Percentiles rank a stretch among this genome's conserved stretches.
These are phyloP conservation scores for Clonostachys sp. DNA, from an alignment of 2,329 filamentous ascomycete genomes.

Conservation along the genomic window DNA sequence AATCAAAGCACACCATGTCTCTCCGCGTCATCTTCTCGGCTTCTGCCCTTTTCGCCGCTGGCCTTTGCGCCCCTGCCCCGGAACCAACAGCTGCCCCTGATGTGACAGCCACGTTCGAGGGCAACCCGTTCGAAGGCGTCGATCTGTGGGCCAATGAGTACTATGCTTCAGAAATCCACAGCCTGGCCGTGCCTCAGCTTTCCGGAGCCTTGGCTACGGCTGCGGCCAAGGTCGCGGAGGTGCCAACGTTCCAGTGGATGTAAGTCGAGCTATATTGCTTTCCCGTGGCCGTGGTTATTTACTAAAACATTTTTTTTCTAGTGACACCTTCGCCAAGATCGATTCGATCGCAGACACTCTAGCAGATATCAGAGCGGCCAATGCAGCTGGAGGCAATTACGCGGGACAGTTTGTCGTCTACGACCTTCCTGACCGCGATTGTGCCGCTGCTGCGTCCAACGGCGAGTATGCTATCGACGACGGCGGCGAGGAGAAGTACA, in stretches of 20 bases:
- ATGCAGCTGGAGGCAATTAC: conserved; percentile 28
- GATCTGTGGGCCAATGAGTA: conserved; percentile 47
- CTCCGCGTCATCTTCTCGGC: too few species aligned
- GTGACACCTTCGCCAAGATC: conserved; percentile 45
- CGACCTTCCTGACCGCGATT: conserved; percentile 55
- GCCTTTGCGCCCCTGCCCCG: too few species aligned
- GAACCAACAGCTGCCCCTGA: too few species aligned
- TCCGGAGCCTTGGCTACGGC: conserved; percentile 48
- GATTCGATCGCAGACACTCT: conserved; percentile 40
- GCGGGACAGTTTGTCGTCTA: conserved; percentile 50
- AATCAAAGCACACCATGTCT: too few species aligned
- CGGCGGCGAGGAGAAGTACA: conserved; percentile 47
- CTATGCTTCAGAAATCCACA: conserved; percentile 49
- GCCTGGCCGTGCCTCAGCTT: conserved; percentile 58
- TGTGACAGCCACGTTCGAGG: conserved; percentile 34
- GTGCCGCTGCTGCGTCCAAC: conserved; percentile 51
- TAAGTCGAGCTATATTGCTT: conserved; percentile 18
- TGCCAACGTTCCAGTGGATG: conserved; percentile 49
- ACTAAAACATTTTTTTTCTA: conserved; percentile 12
- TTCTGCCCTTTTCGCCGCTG: too few species aligned
- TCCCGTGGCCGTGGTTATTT: neutral
- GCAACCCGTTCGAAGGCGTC: conserved; percentile 51
- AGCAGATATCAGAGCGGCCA: conserved; percentile 32
- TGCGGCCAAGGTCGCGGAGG: conserved; percentile 44
- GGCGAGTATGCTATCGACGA: conserved; percentile 48